Base-by-base conservation (phyloP, 78 protist genomes). In the Cavenderia fasciculata region DNA sequence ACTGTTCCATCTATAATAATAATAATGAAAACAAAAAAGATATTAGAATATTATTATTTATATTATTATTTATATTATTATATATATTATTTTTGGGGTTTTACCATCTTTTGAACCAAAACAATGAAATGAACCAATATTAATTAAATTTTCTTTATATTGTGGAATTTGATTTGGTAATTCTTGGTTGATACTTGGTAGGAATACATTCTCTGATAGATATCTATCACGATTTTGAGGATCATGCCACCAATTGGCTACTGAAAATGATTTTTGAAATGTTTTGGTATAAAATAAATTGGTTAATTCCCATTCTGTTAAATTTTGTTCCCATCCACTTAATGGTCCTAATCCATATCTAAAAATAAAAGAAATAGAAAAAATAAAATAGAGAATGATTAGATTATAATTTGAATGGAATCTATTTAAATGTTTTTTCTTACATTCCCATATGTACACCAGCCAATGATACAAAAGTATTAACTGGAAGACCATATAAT, bases 391-490 rank as follows among this genome's bases (percentile, higher is more conserved):
- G 38, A 36, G 6, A 62, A 38, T 12, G 2, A 11, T 34, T 8
- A 27, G 19, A 8, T 34, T 12, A 19, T 14, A 19, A 31, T 31
- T 59, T 59, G 14, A 59, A 14, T 14, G 8, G 11, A 14, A 21
- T 47, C 27, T 47, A 2, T 47, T 19, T 47, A 47, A 1, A 33
- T 33, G 0, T 36, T 33, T 11, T 59, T 12, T 33, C 82, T 51
- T 78, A 78, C 77, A 66, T 34, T 51, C 87, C 87, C 27, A 38
- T 63, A 63, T 78, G 87, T 11, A 78, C 75, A 34, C 87, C 87
- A 27, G 87, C 87, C 1, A 78, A 41, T n/a, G 87, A 78, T 23
- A 78, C 40, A 31, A 78, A 78, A 40, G 36, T 61, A 52, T 63
- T 73, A 34, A 59, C 59, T 19, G 59, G n/a, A 4, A 78, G 40